Evolutionary conservation across 805 yeast genomes (phyloP).

Genomic region (Lachancea thermotolerans): DNA sequence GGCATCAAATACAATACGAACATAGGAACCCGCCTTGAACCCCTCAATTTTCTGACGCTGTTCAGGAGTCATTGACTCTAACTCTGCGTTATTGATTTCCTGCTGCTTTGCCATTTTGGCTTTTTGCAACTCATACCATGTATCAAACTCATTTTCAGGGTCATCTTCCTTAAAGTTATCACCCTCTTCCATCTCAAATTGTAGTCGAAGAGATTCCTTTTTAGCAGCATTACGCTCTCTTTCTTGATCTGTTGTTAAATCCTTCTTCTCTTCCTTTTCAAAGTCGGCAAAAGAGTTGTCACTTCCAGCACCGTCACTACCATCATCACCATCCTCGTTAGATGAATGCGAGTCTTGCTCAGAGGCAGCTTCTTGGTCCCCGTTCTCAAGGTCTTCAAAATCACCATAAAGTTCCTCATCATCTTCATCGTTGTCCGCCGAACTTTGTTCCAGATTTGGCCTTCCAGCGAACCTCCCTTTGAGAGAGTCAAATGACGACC

Average conservation of each 20-base stretch:
- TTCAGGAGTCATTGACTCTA: slow-evolving; percentile 65
- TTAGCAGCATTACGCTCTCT: slow-evolving; percentile 79
- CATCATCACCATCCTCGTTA: slow-evolving; percentile 11
- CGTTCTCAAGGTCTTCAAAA: slow-evolving; percentile 45
- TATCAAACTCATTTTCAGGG: slow-evolving; percentile 79
- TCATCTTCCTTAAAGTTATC: slow-evolving; percentile 72
- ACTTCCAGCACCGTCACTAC: slow-evolving; percentile 26
- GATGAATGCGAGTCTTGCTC: neutral
- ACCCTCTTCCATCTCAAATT: slow-evolving; percentile 67
- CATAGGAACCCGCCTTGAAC: slow-evolving; percentile 87
- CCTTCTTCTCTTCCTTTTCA: slow-evolving; percentile 35
- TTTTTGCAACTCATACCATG: slow-evolving; percentile 97
- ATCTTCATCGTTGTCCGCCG: slow-evolving; percentile 31
- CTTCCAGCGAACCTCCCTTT: slow-evolving; percentile 30
- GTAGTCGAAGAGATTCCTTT: slow-evolving; percentile 81
- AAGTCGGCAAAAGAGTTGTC: slow-evolving; percentile 36
- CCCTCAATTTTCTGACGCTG: slow-evolving; percentile 84
- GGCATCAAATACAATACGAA: slow-evolving; percentile 72
- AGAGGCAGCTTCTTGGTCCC: slow-evolving; percentile 16
- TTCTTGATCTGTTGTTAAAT: slow-evolving; percentile 59
- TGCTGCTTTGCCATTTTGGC: slow-evolving; percentile 94
- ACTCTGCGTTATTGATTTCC: slow-evolving; percentile 83
- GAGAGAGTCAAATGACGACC: slow-evolving; percentile 24
- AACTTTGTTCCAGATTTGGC: slow-evolving; percentile 23
- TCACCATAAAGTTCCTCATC: slow-evolving; percentile 48